Evolutionary conservation across 106 monocot genomes (phyloP), one percentile per base, ranked within the genome.

Genomic region (Dactylorhiza incarnata): DNA sequence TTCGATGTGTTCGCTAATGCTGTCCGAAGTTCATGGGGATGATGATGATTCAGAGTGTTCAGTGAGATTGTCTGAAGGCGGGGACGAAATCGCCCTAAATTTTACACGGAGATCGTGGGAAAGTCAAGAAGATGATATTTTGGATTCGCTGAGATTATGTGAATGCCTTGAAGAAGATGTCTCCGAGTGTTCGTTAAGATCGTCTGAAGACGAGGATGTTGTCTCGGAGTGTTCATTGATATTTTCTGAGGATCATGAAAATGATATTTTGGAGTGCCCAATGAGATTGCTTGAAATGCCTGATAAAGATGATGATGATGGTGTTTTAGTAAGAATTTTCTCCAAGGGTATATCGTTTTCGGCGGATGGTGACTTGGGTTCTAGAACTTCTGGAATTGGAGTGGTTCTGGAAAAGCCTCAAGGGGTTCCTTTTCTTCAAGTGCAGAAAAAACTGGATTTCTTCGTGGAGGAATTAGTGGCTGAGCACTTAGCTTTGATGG

Each of bases 381-480:
- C 72, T 24, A 86, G 79, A 45, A 68, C 83, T 71, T 91, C 96
- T 37, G 96, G 93, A 73, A 91, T 97, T 68, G 93, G 91, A 23
- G 89, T 91, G 6, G 79, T 97, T 19, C 86, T 91, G 88, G 93
- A 97, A 51, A 83, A 83, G 65, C 76, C 84, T 14, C 51, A 48
- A 37, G 91, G 89, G 22, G 52, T 73, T 9, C 81, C 93, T 25
- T 55, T 83, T 37, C 25, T 97, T 72, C 74, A 83, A 58, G 87
- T 97, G 20, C 93, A 97, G 89, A 97, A 97, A 77, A 97, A 89
- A 76, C 79, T 97, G 46, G 93, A 97, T 76, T 93, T 97, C 48
- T 85, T 81, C 80, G 93, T 93, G 24, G 86, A 93, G 46, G 91
- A 81, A 61, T 73, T 76, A 8, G 83, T 91, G 44, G 91, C 87